Conservation (phyloP, 495 filamentous ascomycete species). For the Aspergillus baeticus region DNA sequence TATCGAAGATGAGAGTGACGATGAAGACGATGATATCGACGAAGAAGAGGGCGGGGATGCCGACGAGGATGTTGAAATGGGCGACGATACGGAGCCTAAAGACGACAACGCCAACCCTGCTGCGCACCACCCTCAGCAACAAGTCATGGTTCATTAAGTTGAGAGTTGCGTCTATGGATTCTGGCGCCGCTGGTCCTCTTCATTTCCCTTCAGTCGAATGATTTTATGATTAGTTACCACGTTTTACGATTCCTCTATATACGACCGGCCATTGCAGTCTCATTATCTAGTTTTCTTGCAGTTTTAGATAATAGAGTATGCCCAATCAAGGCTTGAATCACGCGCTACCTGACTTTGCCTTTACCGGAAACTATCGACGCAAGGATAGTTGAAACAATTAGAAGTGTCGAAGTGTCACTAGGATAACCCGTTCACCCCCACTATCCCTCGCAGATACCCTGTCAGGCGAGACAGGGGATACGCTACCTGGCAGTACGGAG, state of each 20-base stretch:
- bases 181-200: slow-evolving; percentile 4
- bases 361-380: slow-evolving; percentile 1
- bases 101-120: slow-evolving; percentile 37
- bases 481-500: background rate
- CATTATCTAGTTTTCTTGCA: slow-evolving; percentile 20
- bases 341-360: background rate
- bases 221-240: slow-evolving; percentile 33
- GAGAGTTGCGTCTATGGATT: background rate
- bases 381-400: background rate
- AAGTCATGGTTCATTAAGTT: slow-evolving; percentile 54
- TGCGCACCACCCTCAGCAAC: slow-evolving; percentile 38
- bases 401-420: background rate
- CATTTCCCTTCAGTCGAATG: slow-evolving; percentile 16
- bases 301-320: slow-evolving; percentile 26
- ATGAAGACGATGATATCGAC: slow-evolving; percentile 82
- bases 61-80: slow-evolving; percentile 84
- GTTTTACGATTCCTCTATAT: slow-evolving; percentile 31
- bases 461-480: background rate
- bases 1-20: slow-evolving; percentile 89
- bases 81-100: slow-evolving; percentile 56
- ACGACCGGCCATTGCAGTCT: slow-evolving; percentile 12
- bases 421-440: background rate
- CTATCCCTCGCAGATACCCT: background rate
- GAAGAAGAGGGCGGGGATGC: slow-evolving; percentile 67
- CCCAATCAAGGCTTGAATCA: slow-evolving; percentile 14